Conservation (phyloP, 768 basidiomycete species). For the Strobilomyces dryophilus region DNA sequence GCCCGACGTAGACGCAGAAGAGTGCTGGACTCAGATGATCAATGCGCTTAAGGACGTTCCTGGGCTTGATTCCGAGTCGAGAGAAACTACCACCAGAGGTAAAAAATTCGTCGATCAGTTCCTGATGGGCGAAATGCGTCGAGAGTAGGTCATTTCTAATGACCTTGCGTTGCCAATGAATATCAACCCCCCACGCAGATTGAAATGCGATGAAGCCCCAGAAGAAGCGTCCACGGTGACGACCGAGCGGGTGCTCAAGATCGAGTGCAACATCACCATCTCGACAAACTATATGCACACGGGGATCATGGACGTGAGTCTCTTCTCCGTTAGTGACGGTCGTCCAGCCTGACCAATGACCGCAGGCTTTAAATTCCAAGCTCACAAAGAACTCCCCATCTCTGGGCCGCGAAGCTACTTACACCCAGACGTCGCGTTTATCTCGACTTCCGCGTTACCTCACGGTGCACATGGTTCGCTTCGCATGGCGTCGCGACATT, state of each 20-base stretch:
- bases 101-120: slow-evolving; percentile 76
- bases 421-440: slow-evolving; percentile 76
- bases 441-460: slow-evolving; percentile 82
- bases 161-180: slow-evolving; percentile 11
- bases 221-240: slow-evolving; percentile 67
- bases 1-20: slow-evolving; percentile 74
- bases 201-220: slow-evolving; percentile 77
- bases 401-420: slow-evolving; percentile 76
- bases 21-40: slow-evolving; percentile 78
- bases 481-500: slow-evolving; percentile 91
- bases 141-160: slow-evolving; percentile 43
- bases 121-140: slow-evolving; percentile 72
- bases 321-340: slow-evolving; percentile 1
- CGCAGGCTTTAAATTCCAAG: slow-evolving; percentile 78
- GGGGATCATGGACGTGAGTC: slow-evolving; percentile 75
- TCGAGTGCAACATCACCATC: slow-evolving; percentile 89
- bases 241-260: slow-evolving; percentile 75
- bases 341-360: neutral
- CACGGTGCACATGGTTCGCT: slow-evolving; percentile 93
- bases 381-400: slow-evolving; percentile 81
- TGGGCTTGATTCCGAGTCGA: slow-evolving; percentile 31
- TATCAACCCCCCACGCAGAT: slow-evolving; percentile 38
- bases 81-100: slow-evolving; percentile 25
- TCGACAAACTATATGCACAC: slow-evolving; percentile 85
- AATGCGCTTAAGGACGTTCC: slow-evolving; percentile 71